Evolutionary conservation across 2,329 filamentous ascomycete genomes (phyloP), one percentile per base, ranked within the genome.

Genomic region (Hymenoscyphus occultus): DNA sequence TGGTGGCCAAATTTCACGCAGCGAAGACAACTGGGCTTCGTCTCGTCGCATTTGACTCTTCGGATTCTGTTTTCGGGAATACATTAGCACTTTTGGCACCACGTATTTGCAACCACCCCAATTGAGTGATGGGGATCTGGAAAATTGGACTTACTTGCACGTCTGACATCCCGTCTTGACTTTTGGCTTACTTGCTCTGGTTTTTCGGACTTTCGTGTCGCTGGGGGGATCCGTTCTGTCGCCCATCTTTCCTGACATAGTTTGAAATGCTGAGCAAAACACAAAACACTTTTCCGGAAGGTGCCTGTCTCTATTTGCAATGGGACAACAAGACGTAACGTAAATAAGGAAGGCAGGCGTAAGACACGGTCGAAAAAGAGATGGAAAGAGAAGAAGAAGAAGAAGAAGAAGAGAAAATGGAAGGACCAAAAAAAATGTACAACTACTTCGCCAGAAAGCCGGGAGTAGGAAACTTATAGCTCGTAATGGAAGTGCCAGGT

Each of bases 1-100:
- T 72, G 70, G 57, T 72, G 72, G 19, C 74, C 74, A 45, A 72
- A 73, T 45, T 69, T 68, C 31, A 69, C 64, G 62, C 74, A 76
- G 39, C 74, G 69, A 32, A 71, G 60, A 66, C 74, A 76, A 14
- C 45, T 65, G 2, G 73, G 74, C 61, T 73, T 74, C 4, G 71
- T 71, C 59, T 76, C 74, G 56, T 76, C 74, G 62, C 74, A 76
- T 67, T 75, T 76, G 10, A 76, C 73, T 62, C 72, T 67, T 51
- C 74, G 64, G 19, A 74, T 73, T 64, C 74, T 75, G 45, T 65
- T 61, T 56, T 28, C 14, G 19, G 62, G 57, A 65, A 63, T 65
- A 59, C 31, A 56, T 64, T 28, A 51, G 40, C 39, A 22, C 58
- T 60, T n/a, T 48, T 35, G 28, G 14, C 19, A 48, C 5, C 5